Conservation (phyloP, 768 basidiomycete species). For the Mycena capillaripes region DNA sequence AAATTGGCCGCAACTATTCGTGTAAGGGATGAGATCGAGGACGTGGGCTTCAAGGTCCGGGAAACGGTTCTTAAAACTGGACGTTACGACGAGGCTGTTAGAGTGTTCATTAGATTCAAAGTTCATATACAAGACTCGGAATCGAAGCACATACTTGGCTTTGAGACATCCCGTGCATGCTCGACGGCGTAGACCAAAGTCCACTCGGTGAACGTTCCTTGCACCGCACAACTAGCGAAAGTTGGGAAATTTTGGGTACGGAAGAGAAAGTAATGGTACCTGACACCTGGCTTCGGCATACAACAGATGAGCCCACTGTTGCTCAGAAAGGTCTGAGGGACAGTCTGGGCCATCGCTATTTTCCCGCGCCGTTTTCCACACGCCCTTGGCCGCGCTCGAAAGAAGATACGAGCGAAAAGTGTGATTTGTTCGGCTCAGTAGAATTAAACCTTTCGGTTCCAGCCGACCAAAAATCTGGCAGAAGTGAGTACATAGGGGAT, state of each 20-base stretch:
- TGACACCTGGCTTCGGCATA: conserved; percentile 38
- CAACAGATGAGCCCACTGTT: conserved; percentile 44
- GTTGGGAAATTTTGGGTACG: not conserved
- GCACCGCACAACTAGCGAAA: conserved; percentile 29
- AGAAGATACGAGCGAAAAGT: conserved; percentile 44
- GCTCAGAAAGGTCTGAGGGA: conserved; percentile 42
- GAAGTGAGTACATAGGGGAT: not conserved
- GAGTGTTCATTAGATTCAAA: too few relatives aligned
- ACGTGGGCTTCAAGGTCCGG: conserved; percentile 44
- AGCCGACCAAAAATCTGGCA: conserved; percentile 46
- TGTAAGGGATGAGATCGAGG: conserved; percentile 47
- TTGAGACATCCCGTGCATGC: conserved; percentile 36
- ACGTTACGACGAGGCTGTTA: conserved; percentile 45
- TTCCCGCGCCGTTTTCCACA: conserved; percentile 43
- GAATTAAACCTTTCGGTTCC: conserved; percentile 47
- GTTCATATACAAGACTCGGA: not conserved
- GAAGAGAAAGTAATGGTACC: conserved; percentile 17
- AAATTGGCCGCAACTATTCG: conserved; percentile 42
- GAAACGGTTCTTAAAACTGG: conserved; percentile 42
- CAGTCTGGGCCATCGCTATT: conserved; percentile 39
- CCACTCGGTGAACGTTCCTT: conserved; percentile 32
- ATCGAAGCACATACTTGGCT: conserved; percentile 27
- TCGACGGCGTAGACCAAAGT: conserved; percentile 36
- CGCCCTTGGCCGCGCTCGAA: conserved; percentile 29
- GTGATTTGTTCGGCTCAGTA: conserved; percentile 45